Evolutionary conservation across 2,329 filamentous ascomycete species (phyloP).

Genomic region (Exophiala xenobiotica): DNA sequence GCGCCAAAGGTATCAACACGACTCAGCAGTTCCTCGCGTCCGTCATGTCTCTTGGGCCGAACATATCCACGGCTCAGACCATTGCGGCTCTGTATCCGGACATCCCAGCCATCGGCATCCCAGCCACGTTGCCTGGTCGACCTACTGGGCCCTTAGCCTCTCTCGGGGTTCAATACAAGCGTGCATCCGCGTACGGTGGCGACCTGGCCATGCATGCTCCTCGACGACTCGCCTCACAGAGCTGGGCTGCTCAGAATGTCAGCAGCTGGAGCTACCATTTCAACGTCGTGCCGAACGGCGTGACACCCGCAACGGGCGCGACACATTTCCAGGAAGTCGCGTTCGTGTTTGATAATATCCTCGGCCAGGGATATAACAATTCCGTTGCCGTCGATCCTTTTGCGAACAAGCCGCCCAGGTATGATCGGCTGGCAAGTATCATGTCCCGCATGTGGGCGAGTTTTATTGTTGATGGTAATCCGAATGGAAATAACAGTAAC

Average conservation of each 20-base stretch:
- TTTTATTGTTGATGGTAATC: constrained; percentile 50
- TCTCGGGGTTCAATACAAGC: constrained; percentile 52
- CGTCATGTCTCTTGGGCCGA: constrained; percentile 34
- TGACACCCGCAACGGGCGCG: constrained; percentile 42
- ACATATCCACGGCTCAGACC: constrained; percentile 20
- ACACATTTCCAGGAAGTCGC: constrained; percentile 58
- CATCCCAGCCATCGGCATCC: constrained; percentile 50
- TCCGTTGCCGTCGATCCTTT: constrained; percentile 31
- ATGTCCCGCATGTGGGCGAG: constrained; percentile 55
- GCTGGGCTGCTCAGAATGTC: constrained; percentile 50
- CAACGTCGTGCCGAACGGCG: constrained; percentile 54
- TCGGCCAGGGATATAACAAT: constrained; percentile 25
- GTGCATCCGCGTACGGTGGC: constrained; percentile 55
- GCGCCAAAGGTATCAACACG: constrained; percentile 53
- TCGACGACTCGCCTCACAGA: constrained; percentile 53
- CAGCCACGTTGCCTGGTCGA: constrained; percentile 40
- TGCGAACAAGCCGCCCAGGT: constrained; percentile 43
- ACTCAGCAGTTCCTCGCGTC: constrained; percentile 51
- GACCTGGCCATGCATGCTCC: constrained; percentile 58
- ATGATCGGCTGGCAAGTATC: constrained; percentile 44
- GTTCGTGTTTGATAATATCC: constrained; percentile 55
- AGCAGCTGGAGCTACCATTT: constrained; percentile 63
- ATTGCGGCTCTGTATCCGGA: constrained; percentile 55
- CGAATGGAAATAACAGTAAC: constrained; percentile 37
- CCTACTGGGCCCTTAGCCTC: constrained; percentile 3